Conservation (phyloP, 2,329 filamentous ascomycete genomes). For the Phialophora chinensis region DNA sequence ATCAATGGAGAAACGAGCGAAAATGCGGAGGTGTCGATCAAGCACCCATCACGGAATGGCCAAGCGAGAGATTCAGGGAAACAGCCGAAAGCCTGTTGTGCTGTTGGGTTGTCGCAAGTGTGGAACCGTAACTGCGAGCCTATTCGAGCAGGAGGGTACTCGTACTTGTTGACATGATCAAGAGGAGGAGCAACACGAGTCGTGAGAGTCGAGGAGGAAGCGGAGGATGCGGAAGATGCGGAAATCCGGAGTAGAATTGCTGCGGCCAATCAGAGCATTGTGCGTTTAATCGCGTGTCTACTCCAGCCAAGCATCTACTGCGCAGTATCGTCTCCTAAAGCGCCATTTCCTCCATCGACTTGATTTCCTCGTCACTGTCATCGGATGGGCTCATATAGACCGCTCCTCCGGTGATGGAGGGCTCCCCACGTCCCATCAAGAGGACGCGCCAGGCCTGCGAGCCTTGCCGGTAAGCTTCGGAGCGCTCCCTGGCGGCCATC, state of each 20-base stretch:
- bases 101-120: not conserved
- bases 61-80: conserved; percentile 24
- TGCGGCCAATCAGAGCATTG: not conserved
- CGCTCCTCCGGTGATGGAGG: not conserved
- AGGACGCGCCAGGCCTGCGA: conserved; percentile 42
- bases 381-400: not conserved
- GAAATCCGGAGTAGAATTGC: not conserved
- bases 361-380: not conserved
- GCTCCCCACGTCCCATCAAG: conserved; percentile 12
- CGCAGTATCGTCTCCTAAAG: not conserved
- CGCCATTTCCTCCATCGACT: not conserved
- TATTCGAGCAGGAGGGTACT: not conserved
- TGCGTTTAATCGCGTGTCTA: not conserved
- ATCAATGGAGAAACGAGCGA: conserved; percentile 21
- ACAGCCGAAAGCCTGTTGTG: conserved; percentile 2
- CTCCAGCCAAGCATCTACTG: not conserved
- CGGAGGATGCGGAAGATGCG: not conserved
- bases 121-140: not conserved
- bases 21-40: conserved; percentile 27
- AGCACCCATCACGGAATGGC: conserved; percentile 20
- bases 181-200: not conserved
- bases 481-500: not conserved
- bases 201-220: not conserved
- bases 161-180: not conserved
- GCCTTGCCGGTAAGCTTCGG: conserved; percentile 42